Conservation (phyloP, 176 grass and related monocot genomes). For the Oryza coarctata region DNA sequence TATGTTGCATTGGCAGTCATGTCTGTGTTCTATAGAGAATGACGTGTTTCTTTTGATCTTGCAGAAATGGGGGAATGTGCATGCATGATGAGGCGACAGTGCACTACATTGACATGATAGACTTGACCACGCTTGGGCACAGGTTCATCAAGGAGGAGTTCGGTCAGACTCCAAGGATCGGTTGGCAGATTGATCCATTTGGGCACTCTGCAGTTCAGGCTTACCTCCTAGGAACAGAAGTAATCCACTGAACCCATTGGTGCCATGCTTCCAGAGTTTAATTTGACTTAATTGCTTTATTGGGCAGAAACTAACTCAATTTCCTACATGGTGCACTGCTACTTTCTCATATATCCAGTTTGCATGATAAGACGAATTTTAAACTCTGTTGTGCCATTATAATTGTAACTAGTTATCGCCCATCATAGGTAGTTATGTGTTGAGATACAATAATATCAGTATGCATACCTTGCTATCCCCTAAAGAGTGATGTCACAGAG, state of each 20-base stretch:
- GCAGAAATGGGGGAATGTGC: slow-evolving; percentile 94
- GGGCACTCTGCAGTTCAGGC: slow-evolving; percentile 93
- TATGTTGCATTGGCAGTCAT: slow-evolving; percentile 5
- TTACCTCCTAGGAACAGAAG: slow-evolving; percentile 81
- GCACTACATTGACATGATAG: slow-evolving; percentile 98
- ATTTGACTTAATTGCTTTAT: neutral
- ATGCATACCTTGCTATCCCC: neutral
- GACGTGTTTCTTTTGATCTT: slow-evolving; percentile 17
- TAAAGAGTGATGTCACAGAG: neutral
- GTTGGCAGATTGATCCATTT: slow-evolving; percentile 97
- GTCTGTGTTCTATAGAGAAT: neutral
- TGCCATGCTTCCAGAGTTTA: slow-evolving; percentile 10
- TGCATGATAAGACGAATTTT: slow-evolving; percentile 7
- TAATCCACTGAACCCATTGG: slow-evolving; percentile 32
- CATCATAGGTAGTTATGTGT: neutral
- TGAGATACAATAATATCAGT: neutral
- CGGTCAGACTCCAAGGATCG: slow-evolving; percentile 71
- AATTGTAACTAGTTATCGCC: neutral
- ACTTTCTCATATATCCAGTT: neutral
- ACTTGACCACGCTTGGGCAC: slow-evolving; percentile 87
- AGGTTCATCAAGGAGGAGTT: slow-evolving; percentile 82
- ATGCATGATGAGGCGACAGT: slow-evolving; percentile 90
- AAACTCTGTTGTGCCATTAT: neutral
- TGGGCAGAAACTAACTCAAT: neutral
- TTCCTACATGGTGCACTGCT: neutral